Evolutionary conservation across 352 stramenopile genomes (phyloP).

Genomic region (Globisporangium abappressorium): DNA sequence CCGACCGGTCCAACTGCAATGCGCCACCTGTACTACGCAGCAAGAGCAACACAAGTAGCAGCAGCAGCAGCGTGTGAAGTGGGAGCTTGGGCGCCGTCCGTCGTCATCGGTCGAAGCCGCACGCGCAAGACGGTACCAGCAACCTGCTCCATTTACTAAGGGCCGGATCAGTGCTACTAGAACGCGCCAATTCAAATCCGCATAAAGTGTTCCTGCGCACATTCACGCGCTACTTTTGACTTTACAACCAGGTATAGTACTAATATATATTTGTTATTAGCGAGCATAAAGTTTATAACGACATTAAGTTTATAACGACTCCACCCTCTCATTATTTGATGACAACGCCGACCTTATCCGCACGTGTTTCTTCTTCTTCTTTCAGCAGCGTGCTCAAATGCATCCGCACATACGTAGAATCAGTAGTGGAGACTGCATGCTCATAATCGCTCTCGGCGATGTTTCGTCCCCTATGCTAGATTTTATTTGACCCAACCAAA

Average conservation of each 20-base stretch:
- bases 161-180: no score
- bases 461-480: no score
- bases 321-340: no score
- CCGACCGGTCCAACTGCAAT: not conserved
- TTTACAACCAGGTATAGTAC: not conserved
- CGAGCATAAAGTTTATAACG: not conserved
- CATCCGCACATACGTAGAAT: no score
- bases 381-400: no score
- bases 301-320: no score
- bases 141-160: not conserved
- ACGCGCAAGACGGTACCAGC: not conserved
- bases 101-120: not conserved
- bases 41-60: not conserved
- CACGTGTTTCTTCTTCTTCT: no score
- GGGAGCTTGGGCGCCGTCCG: not conserved
- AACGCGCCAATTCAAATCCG: not conserved
- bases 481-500: no score
- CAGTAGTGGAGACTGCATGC: no score
- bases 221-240: not conserved
- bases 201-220: not conserved
- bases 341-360: no score
- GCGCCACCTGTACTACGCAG: not conserved
- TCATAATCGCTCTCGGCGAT: no score
- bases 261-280: not conserved
- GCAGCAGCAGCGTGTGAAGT: not conserved